Conservation (phyloP, 495 filamentous ascomycete species). For the Parathielavia appendiculata region DNA sequence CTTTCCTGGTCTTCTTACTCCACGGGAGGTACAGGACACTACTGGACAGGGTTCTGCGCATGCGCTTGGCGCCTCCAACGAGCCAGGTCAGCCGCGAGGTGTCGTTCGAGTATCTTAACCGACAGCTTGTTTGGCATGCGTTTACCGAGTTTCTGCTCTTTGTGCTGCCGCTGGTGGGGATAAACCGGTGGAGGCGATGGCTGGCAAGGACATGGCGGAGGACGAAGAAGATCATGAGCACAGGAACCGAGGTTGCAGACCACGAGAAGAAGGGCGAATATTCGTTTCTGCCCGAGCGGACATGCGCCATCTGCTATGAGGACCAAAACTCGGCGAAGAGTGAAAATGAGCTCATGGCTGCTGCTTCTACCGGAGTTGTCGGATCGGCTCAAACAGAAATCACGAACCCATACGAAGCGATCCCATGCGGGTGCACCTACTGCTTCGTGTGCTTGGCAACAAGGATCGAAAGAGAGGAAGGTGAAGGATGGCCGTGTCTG, state of each 20-base stretch:
- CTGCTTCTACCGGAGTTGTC: conserved; percentile 64
- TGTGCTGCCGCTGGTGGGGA: conserved; percentile 86
- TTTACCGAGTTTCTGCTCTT: conserved; percentile 98
- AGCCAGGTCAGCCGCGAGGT: conserved; percentile 83
- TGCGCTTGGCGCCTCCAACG: conserved; percentile 78
- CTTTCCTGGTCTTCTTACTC: conserved; percentile 83
- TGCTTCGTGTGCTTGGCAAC: conserved; percentile 97
- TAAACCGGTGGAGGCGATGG: conserved; percentile 89
- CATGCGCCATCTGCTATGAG: conserved; percentile 96
- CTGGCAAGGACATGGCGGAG: conserved; percentile 76
- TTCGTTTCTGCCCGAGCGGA: conserved; percentile 81
- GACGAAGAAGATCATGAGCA: conserved; percentile 57
- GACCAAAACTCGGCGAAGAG: conserved; percentile 73
- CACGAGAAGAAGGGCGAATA: conserved; percentile 68
- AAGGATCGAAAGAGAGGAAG: conserved; percentile 84
- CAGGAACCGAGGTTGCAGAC: conserved; percentile 34
- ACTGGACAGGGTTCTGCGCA: conserved; percentile 76
- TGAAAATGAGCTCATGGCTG: conserved; percentile 64
- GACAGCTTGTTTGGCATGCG: conserved; percentile 97
- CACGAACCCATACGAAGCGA: conserved; percentile 90
- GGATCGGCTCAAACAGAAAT: conserved; percentile 91
- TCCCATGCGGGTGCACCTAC: conserved; percentile 89
- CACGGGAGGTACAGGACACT: conserved; percentile 89
- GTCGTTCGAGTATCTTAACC: conserved; percentile 94
- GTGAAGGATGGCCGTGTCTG: conserved; percentile 93